Conservation (phyloP, 1,139 yeast genomes). For the Geotrichum histeridarum region DNA sequence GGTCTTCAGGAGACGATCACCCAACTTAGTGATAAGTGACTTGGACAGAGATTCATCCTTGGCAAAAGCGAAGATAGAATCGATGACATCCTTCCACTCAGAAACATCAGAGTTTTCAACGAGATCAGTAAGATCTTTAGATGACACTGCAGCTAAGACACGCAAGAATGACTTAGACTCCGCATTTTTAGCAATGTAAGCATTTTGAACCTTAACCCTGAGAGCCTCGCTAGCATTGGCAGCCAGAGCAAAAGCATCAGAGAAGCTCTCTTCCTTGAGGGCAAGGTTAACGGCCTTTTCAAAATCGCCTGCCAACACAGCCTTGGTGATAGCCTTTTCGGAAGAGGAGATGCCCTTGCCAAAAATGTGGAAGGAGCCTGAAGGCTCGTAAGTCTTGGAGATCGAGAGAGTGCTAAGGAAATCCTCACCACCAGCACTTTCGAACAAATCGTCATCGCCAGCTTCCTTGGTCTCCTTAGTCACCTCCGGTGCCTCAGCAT, state of each 20-base stretch:
- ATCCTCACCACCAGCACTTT: conserved; percentile 33
- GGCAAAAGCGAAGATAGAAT: conserved; percentile 58
- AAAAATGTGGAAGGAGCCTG: conserved; percentile 44
- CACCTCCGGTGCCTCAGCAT: conserved; percentile 26
- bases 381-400: conserved; percentile 35
- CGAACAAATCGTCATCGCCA: conserved; percentile 30
- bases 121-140: conserved; percentile 61
- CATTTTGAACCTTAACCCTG: conserved; percentile 63
- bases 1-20: conserved; percentile 58
- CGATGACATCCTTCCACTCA: conserved; percentile 82
- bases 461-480: conserved; percentile 27
- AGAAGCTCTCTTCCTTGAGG: conserved; percentile 55
- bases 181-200: conserved; percentile 60
- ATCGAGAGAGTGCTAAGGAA: conserved; percentile 30
- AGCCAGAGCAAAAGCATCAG: conserved; percentile 81
- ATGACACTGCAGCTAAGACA: conserved; percentile 60
- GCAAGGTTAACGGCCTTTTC: conserved; percentile 66
- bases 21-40: conserved; percentile 58
- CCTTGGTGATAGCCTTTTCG: conserved; percentile 48
- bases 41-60: conserved; percentile 45
- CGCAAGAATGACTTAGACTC: conserved; percentile 60
- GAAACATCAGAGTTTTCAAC: conserved; percentile 70
- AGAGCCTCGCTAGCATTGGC: conserved; percentile 55
- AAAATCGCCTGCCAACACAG: conserved; percentile 58
- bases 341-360: conserved; percentile 40